phyloP scores from a whole-genome alignment of 163 green algal species.

The Scenedesmus sp. region DNA sequence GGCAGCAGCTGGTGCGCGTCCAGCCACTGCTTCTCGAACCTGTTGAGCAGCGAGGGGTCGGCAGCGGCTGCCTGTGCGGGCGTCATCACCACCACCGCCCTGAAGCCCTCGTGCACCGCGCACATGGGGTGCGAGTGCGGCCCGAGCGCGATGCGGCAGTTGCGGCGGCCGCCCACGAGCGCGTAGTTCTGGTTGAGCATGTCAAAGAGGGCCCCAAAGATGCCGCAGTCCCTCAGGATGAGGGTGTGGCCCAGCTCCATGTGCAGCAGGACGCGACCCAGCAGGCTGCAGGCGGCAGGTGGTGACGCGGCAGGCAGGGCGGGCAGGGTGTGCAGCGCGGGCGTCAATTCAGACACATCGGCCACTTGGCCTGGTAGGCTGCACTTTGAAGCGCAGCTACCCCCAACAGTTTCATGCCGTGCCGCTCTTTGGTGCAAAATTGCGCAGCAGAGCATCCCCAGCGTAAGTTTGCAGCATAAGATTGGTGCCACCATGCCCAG shows the following conservation, averaged over 20 bases:
- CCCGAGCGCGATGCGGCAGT: slow-evolving; percentile 59
- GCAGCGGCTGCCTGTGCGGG: background rate
- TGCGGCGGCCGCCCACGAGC: slow-evolving; percentile 40
- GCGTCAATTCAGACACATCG: no score
- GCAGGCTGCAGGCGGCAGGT: slow-evolving; percentile 30
- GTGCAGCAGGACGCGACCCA: slow-evolving; percentile 54
- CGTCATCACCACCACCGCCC: slow-evolving; percentile 50
- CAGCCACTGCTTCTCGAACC: slow-evolving; percentile 62
- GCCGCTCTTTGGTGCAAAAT: no score
- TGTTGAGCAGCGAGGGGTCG: slow-evolving; percentile 61
- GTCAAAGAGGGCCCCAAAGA: slow-evolving; percentile 61
- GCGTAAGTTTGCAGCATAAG: no score
- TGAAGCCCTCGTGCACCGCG: slow-evolving; percentile 53
- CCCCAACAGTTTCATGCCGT: no score
- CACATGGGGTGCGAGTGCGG: slow-evolving; percentile 59
- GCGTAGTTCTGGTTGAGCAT: slow-evolving; percentile 64
- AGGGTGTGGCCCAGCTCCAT: slow-evolving; percentile 58
- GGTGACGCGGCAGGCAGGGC: background rate
- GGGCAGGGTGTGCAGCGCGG: background rate
- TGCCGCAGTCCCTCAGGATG: slow-evolving; percentile 44
- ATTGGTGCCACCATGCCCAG: no score
- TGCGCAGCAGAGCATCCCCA: no score
- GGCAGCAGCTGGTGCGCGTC: slow-evolving; percentile 9
- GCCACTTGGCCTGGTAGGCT: no score
- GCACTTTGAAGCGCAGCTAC: no score